These are phyloP conservation scores for Pinus tabuliformis DNA, from an alignment of 75 land plant genomes.

Conservation along the genomic window DNA sequence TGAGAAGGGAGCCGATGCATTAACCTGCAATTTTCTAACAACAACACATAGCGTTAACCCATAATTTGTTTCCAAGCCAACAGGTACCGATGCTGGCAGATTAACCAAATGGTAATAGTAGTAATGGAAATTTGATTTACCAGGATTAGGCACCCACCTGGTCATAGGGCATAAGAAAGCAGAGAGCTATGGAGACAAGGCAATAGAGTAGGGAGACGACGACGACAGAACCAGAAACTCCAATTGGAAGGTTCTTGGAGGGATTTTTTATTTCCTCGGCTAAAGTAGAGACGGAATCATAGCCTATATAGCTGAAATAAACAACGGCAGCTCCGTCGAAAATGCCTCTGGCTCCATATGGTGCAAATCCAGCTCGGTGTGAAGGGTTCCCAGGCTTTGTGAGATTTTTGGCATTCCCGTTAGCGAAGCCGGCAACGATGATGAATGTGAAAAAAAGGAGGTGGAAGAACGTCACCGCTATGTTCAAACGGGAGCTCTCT, in stretches of 20 bases:
- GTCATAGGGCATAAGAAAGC: conserved; percentile 60
- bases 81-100: too few species aligned
- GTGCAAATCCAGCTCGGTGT: conserved; percentile 41
- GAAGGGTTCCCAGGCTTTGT: conserved; percentile 35
- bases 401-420: conserved; percentile 49
- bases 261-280: conserved; percentile 81
- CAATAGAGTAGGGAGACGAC: conserved; percentile 61
- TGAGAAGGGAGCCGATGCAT: conserved; percentile 40
- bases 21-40: conserved; percentile 19
- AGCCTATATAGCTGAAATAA: conserved; percentile 82
- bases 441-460: conserved; percentile 50
- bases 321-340: conserved; percentile 75
- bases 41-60: too few species aligned
- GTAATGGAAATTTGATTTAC: too few species aligned
- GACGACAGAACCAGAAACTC: conserved; percentile 57
- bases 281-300: conserved; percentile 73
- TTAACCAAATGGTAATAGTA: too few species aligned
- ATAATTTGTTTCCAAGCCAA: too few species aligned
- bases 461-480: conserved; percentile 45
- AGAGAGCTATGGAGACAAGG: conserved; percentile 65
- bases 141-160: conserved; percentile 25
- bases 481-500: conserved; percentile 53
- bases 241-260: conserved; percentile 62
- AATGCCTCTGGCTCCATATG: conserved; percentile 57
- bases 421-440: conserved; percentile 43